These are phyloP conservation scores for Dissophora ornata DNA, from an alignment of 192 early-diverging fungal species.

Conservation along the genomic window DNA sequence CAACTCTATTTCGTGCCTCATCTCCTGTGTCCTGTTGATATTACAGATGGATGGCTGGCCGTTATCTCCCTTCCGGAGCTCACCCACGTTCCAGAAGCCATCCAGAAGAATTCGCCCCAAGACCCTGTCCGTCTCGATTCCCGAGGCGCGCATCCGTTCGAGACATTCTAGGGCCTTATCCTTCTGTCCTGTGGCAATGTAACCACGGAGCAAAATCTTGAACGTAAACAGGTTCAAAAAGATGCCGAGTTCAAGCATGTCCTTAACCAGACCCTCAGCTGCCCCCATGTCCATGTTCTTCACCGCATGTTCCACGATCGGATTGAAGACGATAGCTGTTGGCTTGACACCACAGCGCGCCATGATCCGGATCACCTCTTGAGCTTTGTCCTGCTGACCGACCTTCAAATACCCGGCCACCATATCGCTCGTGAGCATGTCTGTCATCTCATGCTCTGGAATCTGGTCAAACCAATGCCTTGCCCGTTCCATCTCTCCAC, in stretches of 20 bases:
- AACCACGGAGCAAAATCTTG: conserved; percentile 44
- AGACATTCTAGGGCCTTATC: conserved; percentile 37
- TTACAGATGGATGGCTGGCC: conserved; percentile 8
- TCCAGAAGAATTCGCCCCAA: conserved; percentile 34
- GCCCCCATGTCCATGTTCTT: conserved; percentile 29
- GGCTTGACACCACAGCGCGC: conserved; percentile 39
- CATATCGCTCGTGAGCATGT: conserved; percentile 47
- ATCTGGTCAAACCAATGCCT: conserved; percentile 45
- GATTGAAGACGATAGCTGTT: conserved; percentile 48
- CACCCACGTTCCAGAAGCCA: conserved; percentile 26
- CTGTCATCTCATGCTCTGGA: conserved; percentile 32
- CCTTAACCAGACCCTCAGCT: conserved; percentile 35
- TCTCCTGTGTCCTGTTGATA: neutral
- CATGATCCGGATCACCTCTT: conserved; percentile 53
- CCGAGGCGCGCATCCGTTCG: conserved; percentile 25
- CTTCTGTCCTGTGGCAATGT: conserved; percentile 27
- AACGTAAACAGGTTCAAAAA: conserved; percentile 41
- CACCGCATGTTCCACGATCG: conserved; percentile 42
- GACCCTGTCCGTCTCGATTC: conserved; percentile 37
- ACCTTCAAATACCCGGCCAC: conserved; percentile 38
- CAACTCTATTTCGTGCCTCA: neutral
- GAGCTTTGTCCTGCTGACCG: conserved; percentile 37
- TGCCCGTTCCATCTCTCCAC: conserved; percentile 49
- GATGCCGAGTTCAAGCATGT: conserved; percentile 26
- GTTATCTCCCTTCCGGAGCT: conserved; percentile 25